A percentile compares a stretch with the other conserved stretches of the same genome.
These are phyloP conservation scores for Amanita subjunquillea DNA, from an alignment of 768 basidiomycete genomes.

Conservation along the genomic window DNA sequence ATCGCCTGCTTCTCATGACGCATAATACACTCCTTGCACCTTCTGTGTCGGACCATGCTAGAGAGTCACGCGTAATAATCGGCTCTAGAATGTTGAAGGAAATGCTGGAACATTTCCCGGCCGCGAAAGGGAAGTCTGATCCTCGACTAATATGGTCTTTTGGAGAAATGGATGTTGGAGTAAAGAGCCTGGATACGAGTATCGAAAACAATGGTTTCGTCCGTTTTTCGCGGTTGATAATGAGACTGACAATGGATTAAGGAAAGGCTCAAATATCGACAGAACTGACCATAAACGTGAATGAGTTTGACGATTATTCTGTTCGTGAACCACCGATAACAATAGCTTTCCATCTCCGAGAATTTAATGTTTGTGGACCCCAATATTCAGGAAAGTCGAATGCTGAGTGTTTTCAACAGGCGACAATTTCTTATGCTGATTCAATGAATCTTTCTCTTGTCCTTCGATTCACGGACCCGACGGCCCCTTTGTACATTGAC, in stretches of 20 bases:
- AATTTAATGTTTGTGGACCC: slow-evolving; percentile 56
- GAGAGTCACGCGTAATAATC: slow-evolving; percentile 59
- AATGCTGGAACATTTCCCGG: slow-evolving; percentile 74
- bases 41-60: slow-evolving; percentile 42
- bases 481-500: slow-evolving; percentile 67
- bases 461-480: slow-evolving; percentile 67
- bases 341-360: slow-evolving; percentile 72
- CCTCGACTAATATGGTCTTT: slow-evolving; percentile 82
- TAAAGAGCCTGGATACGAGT: slow-evolving; percentile 60
- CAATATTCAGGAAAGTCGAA: background rate
- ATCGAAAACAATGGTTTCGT: slow-evolving; percentile 37
- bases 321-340: slow-evolving; percentile 51
- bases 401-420: slow-evolving; percentile 31
- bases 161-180: slow-evolving; percentile 50
- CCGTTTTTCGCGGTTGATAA: background rate
- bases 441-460: slow-evolving; percentile 54
- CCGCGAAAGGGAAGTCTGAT: slow-evolving; percentile 57
- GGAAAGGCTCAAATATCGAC: slow-evolving; percentile 60
- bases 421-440: slow-evolving; percentile 73
- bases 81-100: slow-evolving; percentile 67
- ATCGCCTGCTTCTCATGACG: slow-evolving; percentile 53
- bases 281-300: slow-evolving; percentile 64
- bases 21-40: slow-evolving; percentile 56
- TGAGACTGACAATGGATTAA: slow-evolving; percentile 14
- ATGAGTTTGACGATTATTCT: slow-evolving; percentile 76